Evolutionary conservation across 2,329 filamentous ascomycete species (phyloP), one percentile per base, ranked within the genome.

Genomic region (Aspergillaceae sp.): DNA sequence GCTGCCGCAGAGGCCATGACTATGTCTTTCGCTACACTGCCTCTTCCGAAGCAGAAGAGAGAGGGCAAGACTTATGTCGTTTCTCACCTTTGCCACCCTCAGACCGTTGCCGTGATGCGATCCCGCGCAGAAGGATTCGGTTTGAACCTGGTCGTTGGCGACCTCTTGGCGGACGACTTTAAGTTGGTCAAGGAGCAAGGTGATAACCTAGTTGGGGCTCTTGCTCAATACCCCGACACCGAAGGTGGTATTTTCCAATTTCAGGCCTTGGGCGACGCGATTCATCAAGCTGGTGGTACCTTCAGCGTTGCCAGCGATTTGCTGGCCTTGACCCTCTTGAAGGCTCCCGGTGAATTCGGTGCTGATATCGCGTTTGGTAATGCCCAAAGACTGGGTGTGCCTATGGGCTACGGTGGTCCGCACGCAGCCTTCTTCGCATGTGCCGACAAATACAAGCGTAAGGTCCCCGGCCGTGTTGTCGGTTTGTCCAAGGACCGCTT

Each of bases 1-100:
- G 91, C 91, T 8, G 91, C 89, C 9, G 87, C 90, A 29, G 91
- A 97, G 72, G 91, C 91, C 53, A 92, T 97, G 90, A 96, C 89
- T 9, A 77, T 97, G 66, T 91, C 89, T 0, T 70, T 94, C 68
- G 89, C 87, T 60, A 79, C 80, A 26, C 75, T 94, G 36, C 77
- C 90, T 1, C 60, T 76, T 3, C 77, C 84, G 3, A 82, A 86
- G 56, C 82, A 85, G 52, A 92, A 86, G 73, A 78, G 82, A 46
- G 70, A 77, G 27, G 83, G 81, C 54, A 94, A 90, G 75, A 84
- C 83, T 0, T 96, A 84, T 62, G 78, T 96, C 7, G 87, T 96
- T 3, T 94, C 88, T 4, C 76, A 87, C 54, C 75, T 84, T 6
- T 82, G 89, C 56, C 89, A 95, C 66, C 84, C 87, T 3, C 87